Evolutionary conservation across 768 basidiomycete species (phyloP), one percentile per base, ranked within the genome.

Genomic region (Thelephora ganbajun): DNA sequence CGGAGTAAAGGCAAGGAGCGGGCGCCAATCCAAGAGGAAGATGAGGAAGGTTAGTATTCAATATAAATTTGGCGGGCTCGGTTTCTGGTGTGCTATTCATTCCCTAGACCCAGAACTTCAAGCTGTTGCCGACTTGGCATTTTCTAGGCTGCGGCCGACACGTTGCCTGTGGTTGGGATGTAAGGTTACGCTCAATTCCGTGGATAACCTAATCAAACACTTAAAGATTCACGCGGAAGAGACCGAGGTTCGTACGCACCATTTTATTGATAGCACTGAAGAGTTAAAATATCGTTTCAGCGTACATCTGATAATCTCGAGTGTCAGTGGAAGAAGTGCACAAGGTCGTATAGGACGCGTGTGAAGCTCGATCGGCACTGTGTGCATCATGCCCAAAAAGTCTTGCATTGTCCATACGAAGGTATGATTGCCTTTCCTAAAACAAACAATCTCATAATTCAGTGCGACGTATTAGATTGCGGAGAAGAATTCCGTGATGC

Each of bases 81-180:
- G 7, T n/a, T 30, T 34, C 36, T 37, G 6, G 20, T 41, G 45
- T 41, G 13, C 18, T 34, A 19, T 22, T 35, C 19, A 34, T 39
- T 48, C 33, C 23, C 19, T 46, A 59, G 77, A 72, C 53, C 61
- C 59, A 35, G 60, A 52, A 52, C 74, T 76, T 55, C 66, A 60
- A 47, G 60, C 66, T 37, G 68, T 71, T 33, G 61, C 78, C 50
- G 57, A 66, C 46, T 57, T 74, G 49, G 69, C 79, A 47, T 72
- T 67, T 49, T 66, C 68, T 6, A 66, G 74, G 50, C 51, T 81
- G 46, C 65, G 64, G 46, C 65, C 67, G 51, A 58, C 65, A 39
- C 63, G 59, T 11, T 86, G 83, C 61, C 68, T 66, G 57, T 87
- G 83, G 83, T 61, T 60, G 48, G 65, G 66, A 22, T 87, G 83